phyloP scores from a whole-genome alignment of 495 filamentous ascomycete genomes.

The Aspergillus cavernicola region DNA sequence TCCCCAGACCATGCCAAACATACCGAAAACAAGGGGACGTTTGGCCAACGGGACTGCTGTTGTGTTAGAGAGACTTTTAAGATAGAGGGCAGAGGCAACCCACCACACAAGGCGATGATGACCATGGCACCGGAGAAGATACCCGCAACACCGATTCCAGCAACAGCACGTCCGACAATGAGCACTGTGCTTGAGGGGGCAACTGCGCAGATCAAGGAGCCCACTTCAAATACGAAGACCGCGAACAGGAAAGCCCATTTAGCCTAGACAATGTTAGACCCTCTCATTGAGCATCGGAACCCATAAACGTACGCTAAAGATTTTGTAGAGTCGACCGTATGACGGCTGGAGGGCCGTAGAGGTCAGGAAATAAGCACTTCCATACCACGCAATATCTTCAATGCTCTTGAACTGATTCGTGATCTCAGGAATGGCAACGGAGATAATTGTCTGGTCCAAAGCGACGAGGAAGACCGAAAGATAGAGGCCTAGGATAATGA shows the following conservation, averaged over 20 bases:
- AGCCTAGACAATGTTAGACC: slow-evolving; percentile 16
- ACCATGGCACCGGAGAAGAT: slow-evolving; percentile 71
- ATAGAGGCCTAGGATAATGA: slow-evolving; percentile 30
- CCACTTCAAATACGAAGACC: slow-evolving; percentile 66
- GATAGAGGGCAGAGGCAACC: neutral
- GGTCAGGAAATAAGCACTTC: slow-evolving; percentile 36
- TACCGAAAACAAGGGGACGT: slow-evolving; percentile 64
- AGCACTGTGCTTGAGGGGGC: slow-evolving; percentile 61
- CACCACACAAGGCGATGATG: slow-evolving; percentile 47
- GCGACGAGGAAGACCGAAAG: slow-evolving; percentile 48
- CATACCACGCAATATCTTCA: slow-evolving; percentile 45
- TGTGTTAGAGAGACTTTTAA: neutral
- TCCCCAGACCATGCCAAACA: slow-evolving; percentile 67
- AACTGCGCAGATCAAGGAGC: slow-evolving; percentile 64
- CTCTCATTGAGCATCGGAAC: neutral
- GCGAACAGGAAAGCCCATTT: slow-evolving; percentile 53
- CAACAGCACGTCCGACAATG: slow-evolving; percentile 73
- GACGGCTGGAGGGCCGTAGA: slow-evolving; percentile 31
- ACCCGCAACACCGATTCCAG: slow-evolving; percentile 68
- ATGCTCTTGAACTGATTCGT: slow-evolving; percentile 34
- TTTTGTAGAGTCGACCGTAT: slow-evolving; percentile 31
- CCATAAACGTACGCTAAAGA: slow-evolving; percentile 25
- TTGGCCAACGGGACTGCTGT: slow-evolving; percentile 47
- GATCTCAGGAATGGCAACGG: slow-evolving; percentile 41
- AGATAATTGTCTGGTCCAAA: slow-evolving; percentile 50